Percentiles rank a stretch among this genome's conserved stretches.
Evolutionary conservation across 2,329 filamentous ascomycete genomes (phyloP).

Genomic region (Daldinia sp.): DNA sequence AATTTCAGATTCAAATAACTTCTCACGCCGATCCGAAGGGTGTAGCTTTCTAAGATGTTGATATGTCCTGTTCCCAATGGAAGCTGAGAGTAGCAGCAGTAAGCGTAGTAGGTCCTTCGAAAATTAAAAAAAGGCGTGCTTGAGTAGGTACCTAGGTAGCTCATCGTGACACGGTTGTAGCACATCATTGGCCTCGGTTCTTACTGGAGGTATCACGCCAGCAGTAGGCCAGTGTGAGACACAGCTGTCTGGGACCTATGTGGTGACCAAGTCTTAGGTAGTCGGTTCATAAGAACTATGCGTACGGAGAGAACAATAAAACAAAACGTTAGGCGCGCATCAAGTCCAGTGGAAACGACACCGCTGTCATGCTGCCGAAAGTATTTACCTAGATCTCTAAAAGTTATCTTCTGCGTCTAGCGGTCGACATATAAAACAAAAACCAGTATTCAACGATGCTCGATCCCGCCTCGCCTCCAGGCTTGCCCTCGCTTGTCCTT

Average conservation of each 20-base stretch:
- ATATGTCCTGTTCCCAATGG: not conserved
- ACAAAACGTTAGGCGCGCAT: not conserved
- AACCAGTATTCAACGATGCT: not conserved
- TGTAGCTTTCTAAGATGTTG: not conserved
- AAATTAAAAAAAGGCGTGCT: not conserved
- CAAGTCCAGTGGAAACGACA: not conserved
- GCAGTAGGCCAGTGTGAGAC: not conserved
- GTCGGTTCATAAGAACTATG: not conserved
- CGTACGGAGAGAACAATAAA: no score
- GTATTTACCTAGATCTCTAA: no score
- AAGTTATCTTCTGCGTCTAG: not conserved
- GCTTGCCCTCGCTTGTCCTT: constrained; percentile 5
- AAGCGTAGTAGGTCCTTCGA: not conserved
- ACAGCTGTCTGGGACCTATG: not conserved
- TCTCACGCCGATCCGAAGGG: not conserved
- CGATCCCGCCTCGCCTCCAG: not conserved
- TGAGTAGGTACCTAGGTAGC: not conserved
- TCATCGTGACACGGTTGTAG: not conserved
- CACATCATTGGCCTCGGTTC: not conserved
- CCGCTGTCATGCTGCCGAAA: not conserved
- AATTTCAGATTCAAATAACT: not conserved
- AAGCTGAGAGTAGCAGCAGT: not conserved
- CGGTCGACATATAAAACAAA: not conserved
- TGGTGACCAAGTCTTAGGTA: not conserved
- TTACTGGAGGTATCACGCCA: not conserved